Evolutionary conservation across 1,284 basidiomycete genomes (phyloP).

Genomic region (Malassezia nana): DNA sequence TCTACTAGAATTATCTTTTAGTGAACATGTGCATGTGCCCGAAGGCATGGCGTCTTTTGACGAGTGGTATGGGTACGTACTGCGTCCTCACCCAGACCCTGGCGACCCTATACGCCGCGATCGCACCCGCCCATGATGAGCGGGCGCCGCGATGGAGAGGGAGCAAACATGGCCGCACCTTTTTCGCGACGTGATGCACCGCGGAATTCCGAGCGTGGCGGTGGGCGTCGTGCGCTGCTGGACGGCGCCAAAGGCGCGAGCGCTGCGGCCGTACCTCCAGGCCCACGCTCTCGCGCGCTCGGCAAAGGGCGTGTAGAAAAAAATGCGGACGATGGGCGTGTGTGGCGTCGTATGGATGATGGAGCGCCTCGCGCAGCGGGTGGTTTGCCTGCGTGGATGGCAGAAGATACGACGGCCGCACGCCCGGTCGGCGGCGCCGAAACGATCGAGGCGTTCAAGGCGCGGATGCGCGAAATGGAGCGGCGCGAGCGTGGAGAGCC

Average conservation of each 20-base stretch:
- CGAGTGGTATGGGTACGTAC: slow-evolving; percentile 17
- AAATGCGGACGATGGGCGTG: neutral
- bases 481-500: slow-evolving; percentile 51
- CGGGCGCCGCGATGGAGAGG: neutral
- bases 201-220: neutral
- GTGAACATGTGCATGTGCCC: slow-evolving; percentile 63
- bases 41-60: slow-evolving; percentile 16
- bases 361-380: neutral
- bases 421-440: slow-evolving; percentile 50
- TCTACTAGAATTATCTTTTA: slow-evolving; percentile 59
- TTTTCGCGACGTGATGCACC: neutral
- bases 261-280: neutral
- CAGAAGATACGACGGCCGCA: slow-evolving; percentile 58
- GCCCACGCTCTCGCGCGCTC: neutral
- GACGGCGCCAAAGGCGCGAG: neutral
- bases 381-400: slow-evolving; percentile 76
- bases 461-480: slow-evolving; percentile 71
- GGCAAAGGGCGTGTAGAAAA: neutral
- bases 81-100: slow-evolving; percentile 6
- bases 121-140: neutral
- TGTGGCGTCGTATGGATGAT: neutral
- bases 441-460: slow-evolving; percentile 80
- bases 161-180: neutral
- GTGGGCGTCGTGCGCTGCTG: neutral
- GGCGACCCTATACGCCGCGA: slow-evolving; percentile 13